phyloP scores from a whole-genome alignment of 202 grass and related monocot species.

The Saccharum hybrid region DNA sequence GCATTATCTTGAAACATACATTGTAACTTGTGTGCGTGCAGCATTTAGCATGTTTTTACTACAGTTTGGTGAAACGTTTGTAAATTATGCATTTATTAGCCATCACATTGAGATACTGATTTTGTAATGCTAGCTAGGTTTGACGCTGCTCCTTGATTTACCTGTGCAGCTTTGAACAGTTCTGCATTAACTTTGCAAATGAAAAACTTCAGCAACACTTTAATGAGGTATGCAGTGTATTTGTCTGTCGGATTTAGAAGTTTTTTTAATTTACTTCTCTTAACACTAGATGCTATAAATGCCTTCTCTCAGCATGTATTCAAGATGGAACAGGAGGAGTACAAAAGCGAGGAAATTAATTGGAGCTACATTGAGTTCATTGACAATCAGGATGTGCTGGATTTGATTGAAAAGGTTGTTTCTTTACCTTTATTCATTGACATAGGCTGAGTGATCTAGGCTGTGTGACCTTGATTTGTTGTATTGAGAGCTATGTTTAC shows the following conservation, averaged over 20 bases:
- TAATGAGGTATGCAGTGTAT: conserved; percentile 68
- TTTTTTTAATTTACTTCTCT: conserved; percentile 32
- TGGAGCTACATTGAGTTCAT: conserved; percentile 99
- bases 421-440: conserved; percentile 19
- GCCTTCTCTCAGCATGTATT: conserved; percentile 87
- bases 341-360: conserved; percentile 92
- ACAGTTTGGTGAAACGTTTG: neutral
- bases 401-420: conserved; percentile 99
- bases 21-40: neutral
- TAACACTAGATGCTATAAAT: conserved; percentile 38
- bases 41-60: conserved; percentile 22
- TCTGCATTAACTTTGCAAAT: conserved; percentile 99
- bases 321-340: conserved; percentile 99
- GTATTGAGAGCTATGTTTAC: conserved; percentile 6
- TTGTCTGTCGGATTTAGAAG: conserved; percentile 13
- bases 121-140: conserved; percentile 1
- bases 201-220: conserved; percentile 99
- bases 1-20: conserved; percentile 23
- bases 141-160: conserved; percentile 38
- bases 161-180: conserved; percentile 89
- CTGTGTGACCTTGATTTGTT: conserved; percentile 25
- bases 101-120: conserved; percentile 22
- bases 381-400: conserved; percentile 99
- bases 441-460: neutral
- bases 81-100: conserved; percentile 10